Evolutionary conservation across 1,284 basidiomycete species (phyloP).

Genomic region (Taiwanofungus camphoratus): DNA sequence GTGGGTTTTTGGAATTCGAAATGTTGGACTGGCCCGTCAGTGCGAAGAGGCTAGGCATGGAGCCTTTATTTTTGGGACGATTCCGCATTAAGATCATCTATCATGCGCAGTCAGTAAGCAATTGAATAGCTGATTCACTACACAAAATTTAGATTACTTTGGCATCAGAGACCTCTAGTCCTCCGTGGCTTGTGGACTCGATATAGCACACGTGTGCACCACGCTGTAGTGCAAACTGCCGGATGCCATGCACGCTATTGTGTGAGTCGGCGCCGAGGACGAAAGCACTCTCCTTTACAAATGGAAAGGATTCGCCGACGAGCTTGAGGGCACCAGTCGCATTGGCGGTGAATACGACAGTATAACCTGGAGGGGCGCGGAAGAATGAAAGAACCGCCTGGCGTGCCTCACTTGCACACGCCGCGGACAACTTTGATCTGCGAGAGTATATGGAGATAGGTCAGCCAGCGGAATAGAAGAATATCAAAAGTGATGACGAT

Average conservation of each 20-base stretch:
- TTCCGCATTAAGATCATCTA: conserved; percentile 33
- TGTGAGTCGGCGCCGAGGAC: conserved; percentile 72
- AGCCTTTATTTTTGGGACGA: conserved; percentile 34
- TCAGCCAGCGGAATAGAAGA: conserved; percentile 7
- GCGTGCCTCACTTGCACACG: conserved; percentile 63
- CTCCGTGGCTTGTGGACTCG: conserved; percentile 55
- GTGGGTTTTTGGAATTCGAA: conserved; percentile 51
- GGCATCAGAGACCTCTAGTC: conserved; percentile 49
- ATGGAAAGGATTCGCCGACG: conserved; percentile 76
- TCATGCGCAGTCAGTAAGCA: conserved; percentile 18
- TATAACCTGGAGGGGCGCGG: conserved; percentile 65
- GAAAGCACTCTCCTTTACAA: conserved; percentile 47
- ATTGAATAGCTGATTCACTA: neutral
- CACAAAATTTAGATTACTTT: conserved; percentile 47
- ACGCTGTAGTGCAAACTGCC: conserved; percentile 55
- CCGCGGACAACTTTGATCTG: conserved; percentile 66
- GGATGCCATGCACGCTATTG: conserved; percentile 80
- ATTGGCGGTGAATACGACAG: conserved; percentile 78
- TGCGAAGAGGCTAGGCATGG: conserved; percentile 57
- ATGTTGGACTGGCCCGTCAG: conserved; percentile 79
- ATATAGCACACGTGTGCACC: conserved; percentile 60
- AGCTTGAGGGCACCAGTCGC: conserved; percentile 76
- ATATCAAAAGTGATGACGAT: neutral
- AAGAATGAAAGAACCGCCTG: conserved; percentile 68
- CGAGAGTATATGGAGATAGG: conserved; percentile 7